These are phyloP conservation scores for Asterochloris erici DNA, from an alignment of 139 green algal genomes.

Conservation along the genomic window DNA sequence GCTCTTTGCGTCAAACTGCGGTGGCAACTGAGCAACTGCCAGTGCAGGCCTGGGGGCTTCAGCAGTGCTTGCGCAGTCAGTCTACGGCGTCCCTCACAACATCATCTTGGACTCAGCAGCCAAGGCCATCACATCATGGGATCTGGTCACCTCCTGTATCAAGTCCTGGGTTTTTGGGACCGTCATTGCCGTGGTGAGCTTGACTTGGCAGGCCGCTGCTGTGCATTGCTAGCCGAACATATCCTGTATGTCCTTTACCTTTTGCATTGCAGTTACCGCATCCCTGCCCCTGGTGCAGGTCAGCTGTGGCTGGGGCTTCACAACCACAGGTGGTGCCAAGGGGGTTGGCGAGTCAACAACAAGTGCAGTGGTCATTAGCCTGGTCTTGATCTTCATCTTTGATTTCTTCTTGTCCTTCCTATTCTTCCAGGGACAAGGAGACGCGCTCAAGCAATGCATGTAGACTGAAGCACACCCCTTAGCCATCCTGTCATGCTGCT, in stretches of 20 bases:
- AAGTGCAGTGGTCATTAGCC: conserved; percentile 92
- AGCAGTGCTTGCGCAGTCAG: conserved; percentile 87
- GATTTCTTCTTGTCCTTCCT: conserved; percentile 95
- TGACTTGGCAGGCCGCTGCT: not conserved
- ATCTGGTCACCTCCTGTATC: conserved; percentile 85
- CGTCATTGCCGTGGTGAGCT: conserved; percentile 75
- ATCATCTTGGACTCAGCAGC: conserved; percentile 92
- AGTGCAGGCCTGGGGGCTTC: conserved; percentile 78
- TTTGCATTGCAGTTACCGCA: not conserved
- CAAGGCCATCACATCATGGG: conserved; percentile 77
- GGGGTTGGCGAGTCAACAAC: conserved; percentile 97
- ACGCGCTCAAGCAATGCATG: conserved; percentile 56
- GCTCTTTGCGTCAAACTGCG: not conserved
- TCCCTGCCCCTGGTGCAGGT: conserved; percentile 43
- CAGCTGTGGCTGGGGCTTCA: conserved; percentile 96
- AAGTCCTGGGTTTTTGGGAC: conserved; percentile 93
- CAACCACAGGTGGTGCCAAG: conserved; percentile 96
- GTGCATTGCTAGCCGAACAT: not conserved
- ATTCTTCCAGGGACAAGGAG: conserved; percentile 91
- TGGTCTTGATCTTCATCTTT: conserved; percentile 97
- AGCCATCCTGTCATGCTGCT: too few relatives aligned
- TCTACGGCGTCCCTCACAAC: conserved; percentile 92
- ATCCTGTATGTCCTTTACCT: not conserved
- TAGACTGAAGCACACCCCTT: not conserved
- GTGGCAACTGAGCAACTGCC: not conserved